A percentile compares a stretch with the other conserved stretches of the same genome.
These are phyloP conservation scores for Apodospora peruviana DNA, from an alignment of 495 filamentous ascomycete species.

Conservation along the genomic window DNA sequence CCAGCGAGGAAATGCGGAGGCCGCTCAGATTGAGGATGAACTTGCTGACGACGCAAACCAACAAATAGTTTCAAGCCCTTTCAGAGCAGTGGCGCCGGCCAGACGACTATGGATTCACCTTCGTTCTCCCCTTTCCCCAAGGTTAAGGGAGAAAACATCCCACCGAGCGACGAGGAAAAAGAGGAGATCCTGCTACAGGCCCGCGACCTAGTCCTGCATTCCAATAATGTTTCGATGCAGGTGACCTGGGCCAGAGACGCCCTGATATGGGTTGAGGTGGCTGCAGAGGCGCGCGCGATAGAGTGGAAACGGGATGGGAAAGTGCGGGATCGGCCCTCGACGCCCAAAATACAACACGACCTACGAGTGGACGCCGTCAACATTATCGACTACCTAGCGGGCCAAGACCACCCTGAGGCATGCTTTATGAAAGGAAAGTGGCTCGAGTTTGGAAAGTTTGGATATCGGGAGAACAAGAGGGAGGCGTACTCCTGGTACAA, in stretches of 20 bases:
- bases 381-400: constrained; percentile 81
- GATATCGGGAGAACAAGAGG: constrained; percentile 79
- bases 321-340: constrained; percentile 60
- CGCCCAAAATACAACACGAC: constrained; percentile 82
- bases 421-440: constrained; percentile 94
- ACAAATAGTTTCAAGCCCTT: constrained; percentile 44
- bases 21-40: constrained; percentile 2
- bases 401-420: constrained; percentile 89
- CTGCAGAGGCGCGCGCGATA: constrained; percentile 61
- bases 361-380: constrained; percentile 84
- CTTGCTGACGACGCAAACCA: constrained; percentile 14
- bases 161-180: constrained; percentile 89
- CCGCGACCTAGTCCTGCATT: constrained; percentile 77
- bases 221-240: constrained; percentile 94
- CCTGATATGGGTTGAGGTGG: constrained; percentile 80
- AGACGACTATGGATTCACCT: constrained; percentile 51
- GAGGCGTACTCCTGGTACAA: constrained; percentile 85
- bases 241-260: constrained; percentile 93
- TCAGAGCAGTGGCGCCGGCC: constrained; percentile 21
- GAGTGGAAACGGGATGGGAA: constrained; percentile 53
- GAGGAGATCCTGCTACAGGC: constrained; percentile 81
- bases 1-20: neutral
- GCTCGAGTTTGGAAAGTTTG: constrained; percentile 97
- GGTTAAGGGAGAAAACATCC: constrained; percentile 80
- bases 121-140: constrained; percentile 91